Evolutionary conservation across 176 grass and related monocot genomes (phyloP).

Genomic region (Otatea glauca): DNA sequence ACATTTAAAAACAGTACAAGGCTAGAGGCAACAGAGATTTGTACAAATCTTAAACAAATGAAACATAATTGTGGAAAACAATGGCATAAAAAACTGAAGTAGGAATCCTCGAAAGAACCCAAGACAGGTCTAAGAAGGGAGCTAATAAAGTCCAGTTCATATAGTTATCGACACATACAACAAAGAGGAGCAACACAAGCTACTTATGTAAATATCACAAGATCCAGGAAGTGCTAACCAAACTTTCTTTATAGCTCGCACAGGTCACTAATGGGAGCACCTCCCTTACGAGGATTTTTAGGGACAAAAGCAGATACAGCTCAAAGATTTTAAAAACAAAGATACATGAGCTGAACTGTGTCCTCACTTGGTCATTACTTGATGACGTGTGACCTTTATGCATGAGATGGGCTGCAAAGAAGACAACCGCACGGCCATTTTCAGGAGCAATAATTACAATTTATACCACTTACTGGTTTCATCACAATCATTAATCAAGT

Average conservation of each 20-base stretch:
- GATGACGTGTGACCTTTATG: neutral
- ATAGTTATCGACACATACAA: conserved; percentile 8
- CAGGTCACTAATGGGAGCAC: neutral
- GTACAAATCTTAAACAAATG: conserved; percentile 32
- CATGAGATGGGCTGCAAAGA: conserved; percentile 11
- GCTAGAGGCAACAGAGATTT: neutral
- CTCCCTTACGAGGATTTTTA: neutral
- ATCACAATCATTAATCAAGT: conserved; percentile 12
- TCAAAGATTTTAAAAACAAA: conserved; percentile 14
- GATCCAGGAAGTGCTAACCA: neutral
- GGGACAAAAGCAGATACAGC: neutral
- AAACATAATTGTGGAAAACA: conserved; percentile 5
- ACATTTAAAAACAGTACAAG: conserved; percentile 21
- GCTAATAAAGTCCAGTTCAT: conserved; percentile 29
- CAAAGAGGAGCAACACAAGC: neutral
- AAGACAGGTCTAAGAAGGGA: conserved; percentile 10
- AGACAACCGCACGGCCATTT: neutral
- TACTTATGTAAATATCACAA: conserved; percentile 16
- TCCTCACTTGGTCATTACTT: conserved; percentile 23
- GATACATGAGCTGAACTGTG: neutral
- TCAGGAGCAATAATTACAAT: neutral
- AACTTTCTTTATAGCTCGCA: neutral
- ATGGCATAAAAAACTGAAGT: conserved; percentile 5
- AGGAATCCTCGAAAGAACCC: neutral
- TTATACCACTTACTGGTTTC: neutral